A percentile compares a stretch with the other conserved stretches of the same genome.
These are phyloP conservation scores for Platismatia glauca DNA, from an alignment of 495 filamentous ascomycete species.

Conservation along the genomic window DNA sequence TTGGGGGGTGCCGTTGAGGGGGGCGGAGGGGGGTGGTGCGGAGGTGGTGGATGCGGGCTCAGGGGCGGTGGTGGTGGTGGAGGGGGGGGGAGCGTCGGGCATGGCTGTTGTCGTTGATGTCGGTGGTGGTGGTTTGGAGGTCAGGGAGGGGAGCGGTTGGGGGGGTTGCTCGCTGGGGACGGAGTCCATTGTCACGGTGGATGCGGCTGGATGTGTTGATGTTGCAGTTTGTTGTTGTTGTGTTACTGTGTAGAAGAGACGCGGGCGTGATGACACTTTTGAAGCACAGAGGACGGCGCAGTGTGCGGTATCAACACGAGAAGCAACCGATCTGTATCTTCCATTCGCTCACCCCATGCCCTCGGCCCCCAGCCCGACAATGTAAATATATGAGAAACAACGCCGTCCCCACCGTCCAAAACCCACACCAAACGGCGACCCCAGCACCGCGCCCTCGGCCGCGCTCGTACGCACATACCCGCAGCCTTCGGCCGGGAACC, in stretches of 20 bases:
- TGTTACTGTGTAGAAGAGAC: background rate
- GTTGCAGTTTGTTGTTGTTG: background rate
- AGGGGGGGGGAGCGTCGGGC: background rate
- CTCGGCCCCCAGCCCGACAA: no score
- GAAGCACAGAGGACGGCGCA: no score
- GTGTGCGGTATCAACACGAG: background rate
- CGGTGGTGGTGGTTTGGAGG: background rate
- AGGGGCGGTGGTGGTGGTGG: background rate
- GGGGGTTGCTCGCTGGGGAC: background rate
- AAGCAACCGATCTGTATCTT: background rate
- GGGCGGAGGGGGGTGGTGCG: background rate
- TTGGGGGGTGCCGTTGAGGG: background rate
- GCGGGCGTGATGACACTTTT: background rate
- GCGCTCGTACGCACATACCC: background rate
- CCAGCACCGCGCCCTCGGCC: background rate
- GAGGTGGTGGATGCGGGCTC: background rate
- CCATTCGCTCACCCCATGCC: background rate
- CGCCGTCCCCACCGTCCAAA: no score
- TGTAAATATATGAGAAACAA: no score
- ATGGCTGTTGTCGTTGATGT: background rate
- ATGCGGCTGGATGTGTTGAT: no score
- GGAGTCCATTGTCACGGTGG: background rate
- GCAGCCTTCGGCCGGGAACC: background rate
- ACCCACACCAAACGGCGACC: no score
- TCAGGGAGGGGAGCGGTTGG: background rate